Percentiles rank a stretch among this genome's conserved stretches.
Evolutionary conservation across 257 asterid species (phyloP).

Genomic region (Salvia hispanica): DNA sequence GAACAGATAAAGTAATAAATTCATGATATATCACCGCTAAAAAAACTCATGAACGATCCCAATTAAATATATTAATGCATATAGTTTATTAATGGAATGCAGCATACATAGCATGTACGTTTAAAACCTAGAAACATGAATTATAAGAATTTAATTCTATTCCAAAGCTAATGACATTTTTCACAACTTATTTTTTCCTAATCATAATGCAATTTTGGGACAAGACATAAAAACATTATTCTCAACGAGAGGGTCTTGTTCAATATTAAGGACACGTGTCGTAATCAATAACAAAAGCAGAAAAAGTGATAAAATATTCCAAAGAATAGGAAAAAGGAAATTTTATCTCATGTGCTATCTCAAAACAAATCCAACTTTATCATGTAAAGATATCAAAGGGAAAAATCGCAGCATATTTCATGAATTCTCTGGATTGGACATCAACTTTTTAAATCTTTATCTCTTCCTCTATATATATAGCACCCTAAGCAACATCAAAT

Average conservation of each 20-base stretch:
- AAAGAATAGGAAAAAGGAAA: conserved; percentile 35
- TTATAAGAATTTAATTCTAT: too few relatives aligned
- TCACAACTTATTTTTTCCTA: not conserved
- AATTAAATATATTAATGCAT: too few relatives aligned
- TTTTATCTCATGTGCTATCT: conserved; percentile 6
- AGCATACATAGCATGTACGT: too few relatives aligned
- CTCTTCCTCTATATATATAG: conserved; percentile 28
- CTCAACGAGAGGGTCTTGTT: not conserved
- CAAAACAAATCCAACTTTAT: conserved; percentile 30
- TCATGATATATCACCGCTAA: too few relatives aligned
- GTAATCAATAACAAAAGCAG: not conserved
- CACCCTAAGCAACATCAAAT: not conserved
- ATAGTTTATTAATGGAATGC: too few relatives aligned
- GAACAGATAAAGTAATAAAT: too few relatives aligned
- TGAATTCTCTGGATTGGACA: conserved; percentile 28
- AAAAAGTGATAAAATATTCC: conserved; percentile 23
- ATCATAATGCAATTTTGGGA: not conserved
- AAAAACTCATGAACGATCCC: too few relatives aligned
- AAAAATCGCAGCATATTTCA: conserved; percentile 26
- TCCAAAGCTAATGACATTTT: too few relatives aligned
- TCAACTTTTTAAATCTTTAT: not conserved
- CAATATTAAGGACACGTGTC: not conserved
- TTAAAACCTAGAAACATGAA: too few relatives aligned
- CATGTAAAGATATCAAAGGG: conserved; percentile 8
- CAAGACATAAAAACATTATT: not conserved